Evolutionary conservation across 2,329 filamentous ascomycete species (phyloP).

Genomic region (Pseudogymnoascus sp.): DNA sequence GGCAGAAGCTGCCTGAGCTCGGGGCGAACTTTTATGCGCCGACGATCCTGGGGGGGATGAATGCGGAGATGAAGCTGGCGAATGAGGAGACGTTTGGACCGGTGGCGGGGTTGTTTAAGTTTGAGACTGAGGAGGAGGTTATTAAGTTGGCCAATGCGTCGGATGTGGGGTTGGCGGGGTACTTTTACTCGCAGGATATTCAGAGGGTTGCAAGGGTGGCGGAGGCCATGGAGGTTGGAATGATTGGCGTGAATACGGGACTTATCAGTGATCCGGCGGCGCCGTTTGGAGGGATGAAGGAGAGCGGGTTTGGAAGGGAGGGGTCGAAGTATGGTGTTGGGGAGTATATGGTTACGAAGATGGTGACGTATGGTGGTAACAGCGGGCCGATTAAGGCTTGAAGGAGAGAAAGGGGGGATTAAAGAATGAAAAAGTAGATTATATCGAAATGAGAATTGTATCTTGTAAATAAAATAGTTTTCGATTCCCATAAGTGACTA

Average conservation of each 20-base stretch:
- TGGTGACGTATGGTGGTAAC: slow-evolving; percentile 31
- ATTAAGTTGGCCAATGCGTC: slow-evolving; percentile 73
- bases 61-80: slow-evolving; percentile 73
- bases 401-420: neutral
- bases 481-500: neutral
- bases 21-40: slow-evolving; percentile 85
- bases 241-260: slow-evolving; percentile 81
- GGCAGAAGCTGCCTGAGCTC: slow-evolving; percentile 64
- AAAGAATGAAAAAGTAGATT: neutral
- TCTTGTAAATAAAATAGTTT: neutral
- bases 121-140: slow-evolving; percentile 83
- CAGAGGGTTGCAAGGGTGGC: slow-evolving; percentile 55
- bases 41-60: slow-evolving; percentile 86
- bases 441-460: neutral
- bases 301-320: slow-evolving; percentile 49
- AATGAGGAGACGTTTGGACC: slow-evolving; percentile 93
- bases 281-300: slow-evolving; percentile 52
- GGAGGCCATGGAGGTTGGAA: slow-evolving; percentile 72
- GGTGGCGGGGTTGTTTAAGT: slow-evolving; percentile 82
- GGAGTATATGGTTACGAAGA: slow-evolving; percentile 48
- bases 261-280: slow-evolving; percentile 48
- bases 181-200: slow-evolving; percentile 74
- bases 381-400: neutral
- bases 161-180: slow-evolving; percentile 84
- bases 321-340: slow-evolving; percentile 48